Evolutionary conservation across 2,329 filamentous ascomycete genomes (phyloP).

Genomic region (Alternaria metachromatica): DNA sequence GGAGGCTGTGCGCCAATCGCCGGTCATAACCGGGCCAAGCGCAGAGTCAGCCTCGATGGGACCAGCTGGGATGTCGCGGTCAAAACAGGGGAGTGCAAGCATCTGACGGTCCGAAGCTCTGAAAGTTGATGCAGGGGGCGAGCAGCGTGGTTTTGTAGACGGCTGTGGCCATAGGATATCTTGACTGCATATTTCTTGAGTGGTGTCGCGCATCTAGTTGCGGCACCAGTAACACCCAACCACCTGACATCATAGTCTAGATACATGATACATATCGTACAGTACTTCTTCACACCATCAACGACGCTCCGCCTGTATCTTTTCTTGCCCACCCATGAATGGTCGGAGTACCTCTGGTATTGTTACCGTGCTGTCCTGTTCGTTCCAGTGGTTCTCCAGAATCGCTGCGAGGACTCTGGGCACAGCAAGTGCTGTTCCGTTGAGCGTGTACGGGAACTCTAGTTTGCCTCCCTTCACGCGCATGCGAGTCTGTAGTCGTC

Average conservation of each 20-base stretch:
- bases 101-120: constrained; percentile 13
- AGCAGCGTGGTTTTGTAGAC: constrained; percentile 12
- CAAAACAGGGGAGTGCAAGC: constrained; percentile 26
- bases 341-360: constrained; percentile 80
- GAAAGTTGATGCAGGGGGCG: constrained; percentile 12
- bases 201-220: neutral
- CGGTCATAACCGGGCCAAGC: constrained; percentile 37
- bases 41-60: constrained; percentile 35
- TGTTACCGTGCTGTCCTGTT: constrained; percentile 67
- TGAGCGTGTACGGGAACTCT: constrained; percentile 85
- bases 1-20: constrained; percentile 37
- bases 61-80: constrained; percentile 22
- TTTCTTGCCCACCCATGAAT: constrained; percentile 73
- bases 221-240: neutral
- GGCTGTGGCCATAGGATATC: neutral
- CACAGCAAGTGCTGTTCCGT: constrained; percentile 91
- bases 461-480: constrained; percentile 62
- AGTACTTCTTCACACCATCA: constrained; percentile 13
- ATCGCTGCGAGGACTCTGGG: constrained; percentile 88
- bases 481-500: constrained; percentile 78
- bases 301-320: constrained; percentile 36
- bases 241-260: constrained; percentile 1
- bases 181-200: neutral
- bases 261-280: neutral
- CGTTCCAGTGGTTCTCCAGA: constrained; percentile 89